Evolutionary conservation across 2,329 filamentous ascomycete species (phyloP).

Genomic region (Aspergillus sp.): DNA sequence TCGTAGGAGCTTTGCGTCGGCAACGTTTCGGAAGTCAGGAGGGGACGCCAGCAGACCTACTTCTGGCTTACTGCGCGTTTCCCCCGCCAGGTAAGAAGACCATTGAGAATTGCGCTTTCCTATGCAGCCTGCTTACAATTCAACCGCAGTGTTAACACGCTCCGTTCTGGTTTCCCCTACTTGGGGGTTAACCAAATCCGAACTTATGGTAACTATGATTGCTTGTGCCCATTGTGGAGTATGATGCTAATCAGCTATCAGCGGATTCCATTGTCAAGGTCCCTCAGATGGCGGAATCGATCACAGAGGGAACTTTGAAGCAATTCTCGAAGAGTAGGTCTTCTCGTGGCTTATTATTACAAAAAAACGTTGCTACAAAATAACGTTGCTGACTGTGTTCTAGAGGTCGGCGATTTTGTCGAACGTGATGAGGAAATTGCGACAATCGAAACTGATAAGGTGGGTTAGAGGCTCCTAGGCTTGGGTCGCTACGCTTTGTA

Average conservation of each 20-base stretch:
- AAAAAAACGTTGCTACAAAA: conserved; percentile 7
- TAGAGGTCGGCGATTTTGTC: conserved; percentile 81
- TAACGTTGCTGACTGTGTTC: conserved; percentile 11
- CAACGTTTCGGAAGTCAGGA: conserved; percentile 13
- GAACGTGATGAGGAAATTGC: conserved; percentile 96
- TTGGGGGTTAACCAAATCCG: conserved; percentile 24
- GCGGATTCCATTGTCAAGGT: conserved; percentile 87
- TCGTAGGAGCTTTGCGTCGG: conserved; percentile 20
- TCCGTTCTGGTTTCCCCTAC: conserved; percentile 15
- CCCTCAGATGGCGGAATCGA: conserved; percentile 96
- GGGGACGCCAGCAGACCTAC: conserved; percentile 6
- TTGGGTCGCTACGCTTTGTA: not conserved
- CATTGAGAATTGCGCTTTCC: not conserved
- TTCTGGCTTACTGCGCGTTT: conserved; percentile 18
- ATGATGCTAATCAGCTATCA: conserved; percentile 14
- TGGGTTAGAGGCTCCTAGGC: conserved; percentile 27
- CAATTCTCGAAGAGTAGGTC: conserved; percentile 73
- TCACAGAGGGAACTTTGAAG: conserved; percentile 93
- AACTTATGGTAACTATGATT: conserved; percentile 25
- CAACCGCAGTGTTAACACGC: conserved; percentile 16
- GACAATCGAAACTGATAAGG: conserved; percentile 98
- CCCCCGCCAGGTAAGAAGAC: conserved; percentile 18
- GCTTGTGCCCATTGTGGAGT: not conserved
- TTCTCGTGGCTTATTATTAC: conserved; percentile 5
- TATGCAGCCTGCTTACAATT: conserved; percentile 2